A percentile compares a stretch with the other conserved stretches of the same genome.
phyloP scores from a whole-genome alignment of 106 monocot genomes.

The Allium sativum region DNA sequence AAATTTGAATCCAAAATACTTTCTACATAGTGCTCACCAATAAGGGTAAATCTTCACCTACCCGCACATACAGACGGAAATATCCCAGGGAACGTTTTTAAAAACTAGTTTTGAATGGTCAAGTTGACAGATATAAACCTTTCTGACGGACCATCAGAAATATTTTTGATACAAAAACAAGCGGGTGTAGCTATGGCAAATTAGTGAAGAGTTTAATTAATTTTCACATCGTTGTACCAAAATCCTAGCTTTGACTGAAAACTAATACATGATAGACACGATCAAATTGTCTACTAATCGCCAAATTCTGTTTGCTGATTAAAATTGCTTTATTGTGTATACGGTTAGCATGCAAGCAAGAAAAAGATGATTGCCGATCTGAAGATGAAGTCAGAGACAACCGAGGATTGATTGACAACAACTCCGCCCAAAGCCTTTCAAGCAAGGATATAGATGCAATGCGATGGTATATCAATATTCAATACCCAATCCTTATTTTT shows the following conservation, averaged over 20 bases:
- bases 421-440: constrained; percentile 74
- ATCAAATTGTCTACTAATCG: neutral
- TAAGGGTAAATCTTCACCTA: too few relatives aligned
- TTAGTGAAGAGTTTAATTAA: too few relatives aligned
- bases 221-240: neutral
- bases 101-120: too few relatives aligned
- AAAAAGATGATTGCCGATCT: constrained; percentile 14
- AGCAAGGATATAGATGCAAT: constrained; percentile 77
- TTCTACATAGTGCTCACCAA: too few relatives aligned
- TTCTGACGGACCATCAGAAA: too few relatives aligned
- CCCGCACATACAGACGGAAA: too few relatives aligned
- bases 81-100: too few relatives aligned
- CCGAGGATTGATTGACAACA: constrained; percentile 69
- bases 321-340: neutral
- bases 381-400: constrained; percentile 58
- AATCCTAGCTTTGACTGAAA: neutral
- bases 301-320: neutral
- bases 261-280: constrained; percentile 2
- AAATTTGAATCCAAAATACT: too few relatives aligned
- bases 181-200: too few relatives aligned
- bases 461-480: constrained; percentile 47
- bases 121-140: too few relatives aligned
- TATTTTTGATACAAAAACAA: too few relatives aligned
- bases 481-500: neutral
- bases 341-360: constrained; percentile 22